Percentiles rank a stretch among this genome's conserved stretches.
These are phyloP conservation scores for Xylaria acuta DNA, from an alignment of 495 filamentous ascomycete species.

Conservation along the genomic window DNA sequence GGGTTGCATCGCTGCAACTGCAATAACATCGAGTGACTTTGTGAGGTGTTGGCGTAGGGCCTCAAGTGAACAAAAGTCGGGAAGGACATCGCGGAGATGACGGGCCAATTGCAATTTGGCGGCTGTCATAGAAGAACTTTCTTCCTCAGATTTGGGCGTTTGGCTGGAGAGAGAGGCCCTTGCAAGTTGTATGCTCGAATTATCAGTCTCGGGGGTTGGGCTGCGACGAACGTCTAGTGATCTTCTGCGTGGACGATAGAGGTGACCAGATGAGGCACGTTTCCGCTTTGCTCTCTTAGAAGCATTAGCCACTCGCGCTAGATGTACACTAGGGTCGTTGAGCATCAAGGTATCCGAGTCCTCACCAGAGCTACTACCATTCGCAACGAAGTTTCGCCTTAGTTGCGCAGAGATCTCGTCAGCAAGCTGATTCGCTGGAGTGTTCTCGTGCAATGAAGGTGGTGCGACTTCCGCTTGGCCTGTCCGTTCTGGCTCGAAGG, in stretches of 20 bases:
- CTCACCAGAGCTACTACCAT: constrained; percentile 4
- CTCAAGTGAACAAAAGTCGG: constrained; percentile 73
- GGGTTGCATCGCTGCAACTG: constrained; percentile 65
- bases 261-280: constrained; percentile 25
- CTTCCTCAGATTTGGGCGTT: constrained; percentile 32
- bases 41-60: constrained; percentile 63
- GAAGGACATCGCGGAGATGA: constrained; percentile 63
- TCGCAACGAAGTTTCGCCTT: constrained; percentile 7
- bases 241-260: not conserved
- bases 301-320: constrained; percentile 45
- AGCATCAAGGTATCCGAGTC: constrained; percentile 24
- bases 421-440: constrained; percentile 12
- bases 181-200: constrained; percentile 35
- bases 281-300: constrained; percentile 36
- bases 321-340: constrained; percentile 42
- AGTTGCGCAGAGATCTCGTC: constrained; percentile 22
- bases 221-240: constrained; percentile 17
- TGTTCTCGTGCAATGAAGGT: constrained; percentile 4
- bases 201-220: constrained; percentile 27
- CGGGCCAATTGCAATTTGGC: constrained; percentile 50
- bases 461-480: not conserved
- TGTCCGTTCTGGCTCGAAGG: not conserved
- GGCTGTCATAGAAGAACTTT: constrained; percentile 36
- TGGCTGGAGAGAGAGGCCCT: constrained; percentile 32
- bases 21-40: constrained; percentile 68